Base-by-base conservation (phyloP, 306 rosid species). In the Sechiopsis laciniata region DNA sequence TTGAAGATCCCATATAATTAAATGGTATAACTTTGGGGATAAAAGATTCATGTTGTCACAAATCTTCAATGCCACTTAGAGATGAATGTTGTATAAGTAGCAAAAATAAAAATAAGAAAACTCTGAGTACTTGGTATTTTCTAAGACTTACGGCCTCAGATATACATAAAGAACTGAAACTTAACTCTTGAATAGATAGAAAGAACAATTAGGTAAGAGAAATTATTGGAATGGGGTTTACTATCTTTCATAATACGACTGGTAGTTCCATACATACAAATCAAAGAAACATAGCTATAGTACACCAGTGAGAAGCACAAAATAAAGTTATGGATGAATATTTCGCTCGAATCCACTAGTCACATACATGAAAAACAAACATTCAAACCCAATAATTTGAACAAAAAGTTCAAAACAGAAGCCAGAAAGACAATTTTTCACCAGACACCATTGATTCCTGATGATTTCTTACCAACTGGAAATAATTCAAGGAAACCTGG, bases 391-490 rank as follows among this genome's bases (percentile, higher is more conserved):
- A 24, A 26, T 12, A 70, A 70, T 15, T 26, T 22, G 20, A 46
- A 21, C 21, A 46, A 22, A 48, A 48, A 68, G 57, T 48, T 68
- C 73, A 48, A 48, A 51, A 51, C 26, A 52, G 46, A 51, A 24
- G 19, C 60, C 26, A 69, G 59, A 50, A 17, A 50, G 37, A 51
- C 21, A 50, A 20, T 7, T 21, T 50, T 7, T 22, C 46, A 13
- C 17, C 46, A 24, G 21, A 51, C 35, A 15, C 59, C 57, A 70
- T 70, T 70, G 74, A 51, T 24, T 70, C 32, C 24, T 0, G 6
- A 22, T 45, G 74, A 70, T 70, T 62, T 15, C 59, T 70, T 70
- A 70, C 74, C 60, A 70, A 45, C 42, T 51, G 59, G 52, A 14
- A 70, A 70, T 52, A 70, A 70, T 52, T 70, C 16, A 15, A 51